Evolutionary conservation across 768 basidiomycete genomes (phyloP), one percentile per base, ranked within the genome.

Genomic region (Leucosporidium scottii): DNA sequence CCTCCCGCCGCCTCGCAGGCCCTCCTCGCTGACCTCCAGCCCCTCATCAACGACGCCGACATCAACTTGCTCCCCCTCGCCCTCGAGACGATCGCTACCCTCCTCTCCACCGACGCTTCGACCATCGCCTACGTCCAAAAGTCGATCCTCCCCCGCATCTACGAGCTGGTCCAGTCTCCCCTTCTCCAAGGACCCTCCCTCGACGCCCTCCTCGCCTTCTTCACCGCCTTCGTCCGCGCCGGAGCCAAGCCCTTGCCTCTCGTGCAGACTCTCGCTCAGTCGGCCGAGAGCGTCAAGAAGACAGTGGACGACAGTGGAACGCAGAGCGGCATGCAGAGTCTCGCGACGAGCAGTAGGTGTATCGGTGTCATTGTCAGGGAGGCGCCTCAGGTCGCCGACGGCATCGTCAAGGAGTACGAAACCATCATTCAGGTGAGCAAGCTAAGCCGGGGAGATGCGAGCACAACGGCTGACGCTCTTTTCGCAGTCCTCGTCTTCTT

Each of bases 141-240:
- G 0, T 63, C 76, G 27, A 62, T 79, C 25, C 73, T 80, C 21
- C 78, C 79, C 3, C 58, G 66, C 31, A 68, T 79, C n/a, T 65
- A 75, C 59, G 78, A 77, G 57, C 84, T 92, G 58, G 83, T 91
- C 0, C 84, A 87, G 74, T 91, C 93, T 0, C 87, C 93, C 0
- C 82, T 88, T 18, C 82, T 93, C 20, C 84, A 90, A 27, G 87
- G 87, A 15, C 81, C 84, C 2, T 85, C 90, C 5, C 84, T 94
- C 9, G 93, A 97, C 47, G 85, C 89, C 0, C 82, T 96, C 18
- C 82, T 91, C 57, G 81, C 81, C 21, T 98, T 98, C 83, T 92
- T 90, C 78, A 82, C 82, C 2, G 85, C 87, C 0, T 84, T 94
- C 55, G 90, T 94, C 34, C 82, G 84, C 69, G 90, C 91, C 2